Percentiles rank a stretch among this genome's conserved stretches.
Evolutionary conservation across 495 filamentous ascomycete species (phyloP).

Genomic region (Neurospora sp.): DNA sequence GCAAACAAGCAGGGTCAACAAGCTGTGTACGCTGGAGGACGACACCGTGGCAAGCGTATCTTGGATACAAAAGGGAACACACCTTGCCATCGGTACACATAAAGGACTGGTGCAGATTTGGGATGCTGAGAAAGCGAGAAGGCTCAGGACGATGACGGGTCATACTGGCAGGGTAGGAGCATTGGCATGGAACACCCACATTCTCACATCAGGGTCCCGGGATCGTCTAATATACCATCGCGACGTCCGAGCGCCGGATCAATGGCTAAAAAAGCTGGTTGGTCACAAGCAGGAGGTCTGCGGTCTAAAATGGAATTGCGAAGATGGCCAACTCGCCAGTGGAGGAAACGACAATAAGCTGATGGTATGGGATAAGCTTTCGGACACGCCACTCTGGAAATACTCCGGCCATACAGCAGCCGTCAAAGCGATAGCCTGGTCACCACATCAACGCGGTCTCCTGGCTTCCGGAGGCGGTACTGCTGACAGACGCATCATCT

Average conservation of each 20-base stretch:
- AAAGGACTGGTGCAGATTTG: slow-evolving; percentile 95
- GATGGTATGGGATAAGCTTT: slow-evolving; percentile 94
- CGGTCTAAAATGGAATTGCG: slow-evolving; percentile 93
- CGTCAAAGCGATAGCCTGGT: slow-evolving; percentile 99
- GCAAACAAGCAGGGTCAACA: slow-evolving; percentile 71
- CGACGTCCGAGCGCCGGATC: slow-evolving; percentile 87
- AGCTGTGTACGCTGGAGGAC: slow-evolving; percentile 84
- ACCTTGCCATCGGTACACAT: slow-evolving; percentile 86
- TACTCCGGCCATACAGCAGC: slow-evolving; percentile 90
- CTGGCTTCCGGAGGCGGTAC: slow-evolving; percentile 95
- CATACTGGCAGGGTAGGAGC: slow-evolving; percentile 86
- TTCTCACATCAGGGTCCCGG: slow-evolving; percentile 87
- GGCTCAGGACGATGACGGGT: slow-evolving; percentile 90
- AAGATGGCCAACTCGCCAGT: slow-evolving; percentile 89
- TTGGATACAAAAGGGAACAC: slow-evolving; percentile 95
- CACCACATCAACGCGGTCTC: slow-evolving; percentile 84
- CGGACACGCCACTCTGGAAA: slow-evolving; percentile 76
- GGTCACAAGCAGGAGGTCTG: slow-evolving; percentile 99
- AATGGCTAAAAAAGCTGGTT: slow-evolving; percentile 72
- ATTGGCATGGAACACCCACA: slow-evolving; percentile 95
- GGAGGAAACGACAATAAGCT: slow-evolving; percentile 98
- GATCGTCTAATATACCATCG: slow-evolving; percentile 91
- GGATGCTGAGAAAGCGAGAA: slow-evolving; percentile 78
- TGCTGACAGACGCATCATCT: slow-evolving; percentile 90
- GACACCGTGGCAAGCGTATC: slow-evolving; percentile 93